Conservation (phyloP, 768 basidiomycete genomes). For the Pisolithus sp. region DNA sequence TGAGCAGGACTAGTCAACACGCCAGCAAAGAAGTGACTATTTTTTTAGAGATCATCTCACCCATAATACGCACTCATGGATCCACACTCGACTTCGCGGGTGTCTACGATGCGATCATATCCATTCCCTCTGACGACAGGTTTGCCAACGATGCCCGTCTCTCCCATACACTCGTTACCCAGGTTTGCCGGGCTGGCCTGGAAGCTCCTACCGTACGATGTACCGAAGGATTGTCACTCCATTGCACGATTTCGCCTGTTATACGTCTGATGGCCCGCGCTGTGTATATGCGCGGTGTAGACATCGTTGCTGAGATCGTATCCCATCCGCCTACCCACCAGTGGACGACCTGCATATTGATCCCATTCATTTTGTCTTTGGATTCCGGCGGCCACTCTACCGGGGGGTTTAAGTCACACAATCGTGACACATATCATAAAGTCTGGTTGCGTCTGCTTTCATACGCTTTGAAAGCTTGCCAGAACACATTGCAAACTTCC, state of each 20-base stretch:
- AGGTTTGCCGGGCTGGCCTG: slow-evolving; percentile 42
- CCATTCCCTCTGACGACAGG: slow-evolving; percentile 37
- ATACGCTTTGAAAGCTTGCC: slow-evolving; percentile 52
- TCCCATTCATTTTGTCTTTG: slow-evolving; percentile 53
- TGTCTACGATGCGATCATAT: slow-evolving; percentile 45
- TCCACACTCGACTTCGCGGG: slow-evolving; percentile 50
- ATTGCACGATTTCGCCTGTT: slow-evolving; percentile 32
- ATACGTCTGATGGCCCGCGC: slow-evolving; percentile 38
- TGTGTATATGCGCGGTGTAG: slow-evolving; percentile 43
- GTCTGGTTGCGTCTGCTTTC: slow-evolving; percentile 61
- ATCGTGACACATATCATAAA: slow-evolving; percentile 38
- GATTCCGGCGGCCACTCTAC: slow-evolving; percentile 38
- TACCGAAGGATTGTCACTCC: slow-evolving; percentile 34
- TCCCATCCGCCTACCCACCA: slow-evolving; percentile 48
- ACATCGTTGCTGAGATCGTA: slow-evolving; percentile 52
- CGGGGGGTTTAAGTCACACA: slow-evolving; percentile 38
- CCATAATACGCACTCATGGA: slow-evolving; percentile 48
- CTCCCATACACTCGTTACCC: slow-evolving; percentile 37
- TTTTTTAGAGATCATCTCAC: slow-evolving; percentile 50
- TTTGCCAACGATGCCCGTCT: slow-evolving; percentile 52
- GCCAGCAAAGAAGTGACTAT: slow-evolving; percentile 43
- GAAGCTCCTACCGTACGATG: slow-evolving; percentile 42
- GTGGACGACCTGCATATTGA: slow-evolving; percentile 56
- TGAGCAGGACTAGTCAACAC: slow-evolving; percentile 38
- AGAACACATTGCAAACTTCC: slow-evolving; percentile 20